These are phyloP conservation scores for Cyberlindnera mississippiensis DNA, from an alignment of 805 yeast species.

Conservation along the genomic window DNA sequence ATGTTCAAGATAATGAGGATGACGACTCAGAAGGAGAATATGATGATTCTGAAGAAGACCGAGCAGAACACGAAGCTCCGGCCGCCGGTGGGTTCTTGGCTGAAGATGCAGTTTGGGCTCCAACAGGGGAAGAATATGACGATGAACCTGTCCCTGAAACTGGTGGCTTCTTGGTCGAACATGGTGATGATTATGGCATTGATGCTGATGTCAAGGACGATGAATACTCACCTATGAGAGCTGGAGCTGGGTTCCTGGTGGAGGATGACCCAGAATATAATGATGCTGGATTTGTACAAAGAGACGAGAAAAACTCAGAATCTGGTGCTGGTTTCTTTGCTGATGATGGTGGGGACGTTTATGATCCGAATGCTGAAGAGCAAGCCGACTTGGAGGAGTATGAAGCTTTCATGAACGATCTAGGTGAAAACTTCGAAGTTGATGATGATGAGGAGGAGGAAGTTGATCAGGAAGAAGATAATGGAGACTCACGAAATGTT, in stretches of 20 bases:
- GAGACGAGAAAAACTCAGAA: constrained; percentile 5
- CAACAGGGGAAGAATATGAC: not conserved
- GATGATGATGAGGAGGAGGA: constrained; percentile 14
- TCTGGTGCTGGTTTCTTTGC: constrained; percentile 9
- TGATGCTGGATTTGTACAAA: constrained; percentile 29
- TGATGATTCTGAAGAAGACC: constrained; percentile 1
- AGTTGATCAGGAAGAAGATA: constrained; percentile 32
- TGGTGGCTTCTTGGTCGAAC: constrained; percentile 1
- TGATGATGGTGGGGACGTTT: not conserved
- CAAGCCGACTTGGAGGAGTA: constrained; percentile 20
- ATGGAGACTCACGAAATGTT: no score
- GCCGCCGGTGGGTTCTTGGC: constrained; percentile 7
- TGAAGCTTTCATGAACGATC: constrained; percentile 23
- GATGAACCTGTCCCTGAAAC: not conserved
- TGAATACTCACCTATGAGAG: not conserved
- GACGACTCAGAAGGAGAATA: constrained; percentile 2
- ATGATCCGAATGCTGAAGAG: not conserved
- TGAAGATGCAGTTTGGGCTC: constrained; percentile 10
- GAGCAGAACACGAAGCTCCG: not conserved
- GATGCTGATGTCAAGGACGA: constrained; percentile 1
- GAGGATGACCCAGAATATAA: not conserved
- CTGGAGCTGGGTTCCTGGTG: not conserved
- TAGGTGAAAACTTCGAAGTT: constrained; percentile 8
- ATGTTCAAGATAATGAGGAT: constrained; percentile 19
- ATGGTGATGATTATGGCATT: not conserved